Base-by-base conservation (phyloP, 495 filamentous ascomycete species). In the Neurospora tetraspora region DNA sequence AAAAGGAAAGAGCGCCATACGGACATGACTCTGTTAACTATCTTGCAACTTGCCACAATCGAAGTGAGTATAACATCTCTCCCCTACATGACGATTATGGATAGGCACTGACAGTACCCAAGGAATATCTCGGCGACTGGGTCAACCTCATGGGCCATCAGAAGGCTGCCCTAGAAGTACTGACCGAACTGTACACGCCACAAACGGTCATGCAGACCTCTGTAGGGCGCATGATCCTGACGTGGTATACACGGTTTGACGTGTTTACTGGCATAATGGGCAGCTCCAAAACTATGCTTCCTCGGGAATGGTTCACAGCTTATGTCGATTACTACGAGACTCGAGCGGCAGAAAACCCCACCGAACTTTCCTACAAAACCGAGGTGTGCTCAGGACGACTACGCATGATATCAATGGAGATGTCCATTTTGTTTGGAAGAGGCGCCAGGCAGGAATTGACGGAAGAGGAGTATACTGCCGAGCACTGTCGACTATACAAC, bases 101-200 rank as follows among this genome's bases (percentile, higher is more conserved):
- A 23, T 39, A 69, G 12, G 31, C 38, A 23, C 77, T 77, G 59
- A 79, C 70, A 8, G 8, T 18, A n/a, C 31, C 65, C 34, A 77
- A 98, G 95, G 96, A 98, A 82, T 96, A 92, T 76, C 87, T 97
- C 71, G 96, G 96, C 10, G 96, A 99, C 78, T 98, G 93, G 93
- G 88, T 93, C 70, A 97, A 95, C 77, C 85, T 98, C 59, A 88
- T 95, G 78, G 91, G 93, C 39, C 96, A 99, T 81, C 94, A 97
- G 80, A 94, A 90, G 80, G 96, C 95, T 7, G 95, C 96, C 2
- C 88, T 92, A 77, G 87, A 92, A 70, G 87, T 99, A 74, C 84
- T 99, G 59, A 91, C 87, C 4, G 86, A 92, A 74, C 80, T 97
- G 1, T 91, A 92, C 74, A 93, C 91, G 1, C 93, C 94, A 2